Percentiles rank a stretch among this genome's conserved stretches.
Evolutionary conservation across 352 stramenopile species (phyloP).

Genomic region (Phytophthora chlamydospora): DNA sequence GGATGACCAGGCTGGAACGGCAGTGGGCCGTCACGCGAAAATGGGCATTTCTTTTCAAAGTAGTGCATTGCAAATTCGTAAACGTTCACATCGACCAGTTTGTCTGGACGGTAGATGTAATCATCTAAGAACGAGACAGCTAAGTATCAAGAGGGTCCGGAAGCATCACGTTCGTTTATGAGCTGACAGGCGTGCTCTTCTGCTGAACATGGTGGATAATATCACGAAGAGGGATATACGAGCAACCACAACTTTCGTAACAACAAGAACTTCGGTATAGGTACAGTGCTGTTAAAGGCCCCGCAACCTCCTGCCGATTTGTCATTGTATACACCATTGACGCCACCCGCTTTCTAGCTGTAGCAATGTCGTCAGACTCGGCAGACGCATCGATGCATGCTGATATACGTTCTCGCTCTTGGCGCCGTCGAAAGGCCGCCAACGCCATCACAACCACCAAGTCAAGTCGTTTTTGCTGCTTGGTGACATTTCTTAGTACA

Average conservation of each 20-base stretch:
- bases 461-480: conserved; percentile 3
- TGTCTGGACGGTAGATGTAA: conserved; percentile 4
- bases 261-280: background rate
- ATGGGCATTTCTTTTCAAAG: background rate
- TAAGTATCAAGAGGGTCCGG: background rate
- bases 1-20: background rate
- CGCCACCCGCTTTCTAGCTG: background rate
- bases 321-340: conserved; percentile 3
- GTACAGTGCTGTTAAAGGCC: background rate
- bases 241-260: conserved; percentile 1
- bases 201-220: background rate
- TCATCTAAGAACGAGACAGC: conserved; percentile 2
- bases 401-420: background rate
- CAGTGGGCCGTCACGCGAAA: background rate
- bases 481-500: conserved; percentile 1
- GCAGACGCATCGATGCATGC: background rate
- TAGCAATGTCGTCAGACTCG: too few species aligned
- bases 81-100: background rate
- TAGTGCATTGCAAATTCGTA: conserved; percentile 9
- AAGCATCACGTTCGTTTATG: background rate
- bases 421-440: background rate
- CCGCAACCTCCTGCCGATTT: conserved; percentile 3
- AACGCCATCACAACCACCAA: background rate
- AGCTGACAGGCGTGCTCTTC: background rate
- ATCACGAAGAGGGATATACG: too few species aligned